Percentiles rank a stretch among this genome's conserved stretches.
phyloP scores from a whole-genome alignment of 2,329 filamentous ascomycete species.

The Fusarium napiforme region DNA sequence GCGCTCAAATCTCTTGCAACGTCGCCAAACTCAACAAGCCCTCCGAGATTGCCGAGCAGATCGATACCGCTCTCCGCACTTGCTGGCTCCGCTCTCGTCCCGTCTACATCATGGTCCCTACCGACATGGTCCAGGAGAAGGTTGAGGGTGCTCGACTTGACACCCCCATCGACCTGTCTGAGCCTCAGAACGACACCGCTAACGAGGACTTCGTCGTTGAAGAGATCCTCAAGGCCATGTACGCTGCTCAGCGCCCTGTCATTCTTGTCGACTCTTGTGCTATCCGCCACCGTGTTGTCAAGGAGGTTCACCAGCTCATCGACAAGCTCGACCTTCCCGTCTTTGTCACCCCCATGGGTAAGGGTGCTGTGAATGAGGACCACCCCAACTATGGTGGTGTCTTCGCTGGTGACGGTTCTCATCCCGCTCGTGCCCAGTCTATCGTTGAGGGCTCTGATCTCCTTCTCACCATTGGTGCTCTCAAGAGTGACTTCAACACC shows the following conservation, averaged over 20 bases:
- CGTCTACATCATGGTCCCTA: slow-evolving; percentile 85
- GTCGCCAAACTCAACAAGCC: slow-evolving; percentile 77
- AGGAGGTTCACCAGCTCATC: slow-evolving; percentile 78
- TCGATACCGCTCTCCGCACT: slow-evolving; percentile 80
- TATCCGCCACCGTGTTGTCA: slow-evolving; percentile 77
- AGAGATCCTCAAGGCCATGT: slow-evolving; percentile 78
- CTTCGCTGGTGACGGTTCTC: slow-evolving; percentile 82
- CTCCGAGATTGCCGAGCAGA: slow-evolving; percentile 75
- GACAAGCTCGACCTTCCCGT: slow-evolving; percentile 80
- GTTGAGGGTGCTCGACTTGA: slow-evolving; percentile 78
- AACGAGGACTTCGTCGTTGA: slow-evolving; percentile 86
- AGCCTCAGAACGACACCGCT: slow-evolving; percentile 73
- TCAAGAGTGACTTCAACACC: slow-evolving; percentile 83
- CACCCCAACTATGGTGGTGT: slow-evolving; percentile 83
- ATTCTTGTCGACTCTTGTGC: slow-evolving; percentile 87
- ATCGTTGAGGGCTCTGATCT: slow-evolving; percentile 76
- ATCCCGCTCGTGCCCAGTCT: slow-evolving; percentile 69
- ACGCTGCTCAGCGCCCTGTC: slow-evolving; percentile 77
- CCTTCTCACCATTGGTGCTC: slow-evolving; percentile 74
- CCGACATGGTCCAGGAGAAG: slow-evolving; percentile 81
- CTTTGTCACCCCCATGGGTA: slow-evolving; percentile 92
- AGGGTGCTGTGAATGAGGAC: slow-evolving; percentile 82
- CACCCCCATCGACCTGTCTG: slow-evolving; percentile 74
- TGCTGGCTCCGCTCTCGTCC: slow-evolving; percentile 80
- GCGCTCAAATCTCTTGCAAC: slow-evolving; percentile 74